Conservation (phyloP, 768 basidiomycete genomes). For the Hygrocybe punicea region DNA sequence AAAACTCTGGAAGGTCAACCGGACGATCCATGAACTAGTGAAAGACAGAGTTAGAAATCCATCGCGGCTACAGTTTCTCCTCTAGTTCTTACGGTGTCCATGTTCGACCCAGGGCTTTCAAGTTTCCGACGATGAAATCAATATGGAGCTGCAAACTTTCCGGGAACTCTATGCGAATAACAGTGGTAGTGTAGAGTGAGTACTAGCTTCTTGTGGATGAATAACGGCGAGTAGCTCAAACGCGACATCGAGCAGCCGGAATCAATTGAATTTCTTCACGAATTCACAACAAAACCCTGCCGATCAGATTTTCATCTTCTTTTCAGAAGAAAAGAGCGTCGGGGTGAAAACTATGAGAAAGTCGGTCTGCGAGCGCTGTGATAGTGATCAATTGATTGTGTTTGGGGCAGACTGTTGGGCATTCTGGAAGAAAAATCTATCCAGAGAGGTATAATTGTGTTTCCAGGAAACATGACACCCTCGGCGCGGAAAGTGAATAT, state of each 20-base stretch:
- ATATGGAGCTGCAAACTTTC: conserved; percentile 82
- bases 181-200: conserved; percentile 82
- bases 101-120: conserved; percentile 69
- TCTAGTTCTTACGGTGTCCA: conserved; percentile 25
- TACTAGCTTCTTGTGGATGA: conserved; percentile 21
- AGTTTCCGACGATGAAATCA: conserved; percentile 91
- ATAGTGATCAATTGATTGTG: conserved; percentile 5
- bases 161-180: conserved; percentile 66
- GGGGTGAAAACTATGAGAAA: conserved; percentile 98
- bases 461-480: conserved; percentile 94
- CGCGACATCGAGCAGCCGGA: conserved; percentile 58
- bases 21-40: conserved; percentile 95
- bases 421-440: conserved; percentile 92
- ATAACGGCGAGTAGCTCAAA: conserved; percentile 7
- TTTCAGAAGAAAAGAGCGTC: conserved; percentile 92
- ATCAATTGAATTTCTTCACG: conserved; percentile 87
- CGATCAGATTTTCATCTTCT: conserved; percentile 91
- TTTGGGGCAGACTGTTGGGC: conserved; percentile 63
- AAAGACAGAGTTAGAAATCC: conserved; percentile 74
- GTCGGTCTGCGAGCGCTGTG: conserved; percentile 45
- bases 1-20: conserved; percentile 91
- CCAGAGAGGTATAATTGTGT: conserved; percentile 89
- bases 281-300: conserved; percentile 59
- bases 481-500: conserved; percentile 83
- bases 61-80: conserved; percentile 9